Evolutionary conservation across 2,329 filamentous ascomycete genomes (phyloP).

Genomic region (Diaporthe sp.): DNA sequence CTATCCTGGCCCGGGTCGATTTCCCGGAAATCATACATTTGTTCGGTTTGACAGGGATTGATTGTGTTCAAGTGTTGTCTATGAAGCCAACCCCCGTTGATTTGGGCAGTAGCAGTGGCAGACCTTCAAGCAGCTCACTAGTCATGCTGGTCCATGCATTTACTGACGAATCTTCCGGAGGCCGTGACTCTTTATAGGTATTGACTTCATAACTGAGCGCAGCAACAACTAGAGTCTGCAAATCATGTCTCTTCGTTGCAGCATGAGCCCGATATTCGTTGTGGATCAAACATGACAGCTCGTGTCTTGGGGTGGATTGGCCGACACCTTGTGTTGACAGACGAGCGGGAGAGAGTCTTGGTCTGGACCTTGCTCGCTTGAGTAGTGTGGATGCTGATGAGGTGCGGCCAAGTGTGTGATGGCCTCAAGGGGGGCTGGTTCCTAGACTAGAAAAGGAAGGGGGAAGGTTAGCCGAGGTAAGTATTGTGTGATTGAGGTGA

Average conservation of each 20-base stretch:
- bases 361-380: background rate
- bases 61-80: background rate
- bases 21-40: constrained; percentile 20
- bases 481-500: background rate
- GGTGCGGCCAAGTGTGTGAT: constrained; percentile 21
- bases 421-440: background rate
- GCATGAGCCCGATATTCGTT: background rate
- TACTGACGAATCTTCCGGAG: background rate
- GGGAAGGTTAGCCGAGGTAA: background rate
- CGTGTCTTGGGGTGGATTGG: background rate
- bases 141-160: background rate
- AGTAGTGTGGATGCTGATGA: constrained; percentile 3
- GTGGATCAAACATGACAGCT: constrained; percentile 25
- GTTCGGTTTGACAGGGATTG: background rate
- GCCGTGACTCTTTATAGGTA: background rate
- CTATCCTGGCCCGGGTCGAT: background rate
- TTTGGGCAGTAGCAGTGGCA: background rate
- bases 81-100: background rate
- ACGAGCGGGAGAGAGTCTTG: background rate
- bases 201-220: background rate
- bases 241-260: background rate
- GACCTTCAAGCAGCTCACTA: background rate
- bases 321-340: background rate
- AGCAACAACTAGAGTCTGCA: background rate
- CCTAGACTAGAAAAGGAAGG: background rate